Evolutionary conservation across 2,329 filamentous ascomycete genomes (phyloP).

Genomic region (Teratosphaeriaceae sp.): DNA sequence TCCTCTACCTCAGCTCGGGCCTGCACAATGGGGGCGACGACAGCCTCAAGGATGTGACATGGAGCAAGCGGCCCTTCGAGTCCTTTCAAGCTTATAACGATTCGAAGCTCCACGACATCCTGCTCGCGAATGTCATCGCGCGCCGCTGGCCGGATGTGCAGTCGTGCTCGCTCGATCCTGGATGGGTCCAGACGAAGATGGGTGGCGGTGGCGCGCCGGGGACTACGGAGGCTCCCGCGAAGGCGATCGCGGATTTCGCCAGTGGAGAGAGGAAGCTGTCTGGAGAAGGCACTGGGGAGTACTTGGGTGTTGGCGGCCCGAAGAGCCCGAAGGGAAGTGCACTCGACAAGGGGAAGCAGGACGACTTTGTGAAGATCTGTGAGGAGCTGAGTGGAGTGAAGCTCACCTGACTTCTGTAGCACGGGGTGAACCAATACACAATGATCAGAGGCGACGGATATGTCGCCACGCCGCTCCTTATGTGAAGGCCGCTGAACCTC

Average conservation of each 20-base stretch:
- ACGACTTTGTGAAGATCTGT: conserved; percentile 37
- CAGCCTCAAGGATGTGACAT: conserved; percentile 35
- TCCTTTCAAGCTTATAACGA: conserved; percentile 44
- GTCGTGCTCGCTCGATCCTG: conserved; percentile 42
- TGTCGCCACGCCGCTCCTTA: too few species aligned
- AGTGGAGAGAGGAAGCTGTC: conserved; percentile 31
- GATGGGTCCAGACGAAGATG: conserved; percentile 40
- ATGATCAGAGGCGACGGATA: too few species aligned
- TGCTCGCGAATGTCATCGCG: conserved; percentile 51
- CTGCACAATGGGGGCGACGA: conserved; percentile 46
- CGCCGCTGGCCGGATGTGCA: conserved; percentile 39
- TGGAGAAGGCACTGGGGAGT: conserved; percentile 37
- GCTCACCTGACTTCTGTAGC: too few species aligned
- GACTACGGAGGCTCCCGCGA: conserved; percentile 41
- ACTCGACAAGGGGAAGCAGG: conserved; percentile 37
- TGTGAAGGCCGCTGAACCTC: too few species aligned
- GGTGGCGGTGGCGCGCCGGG: conserved; percentile 41
- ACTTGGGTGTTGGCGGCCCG: conserved; percentile 22
- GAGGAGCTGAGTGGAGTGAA: conserved; percentile 27
- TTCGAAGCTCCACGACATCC: conserved; percentile 50
- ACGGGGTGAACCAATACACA: too few species aligned
- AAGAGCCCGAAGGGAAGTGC: conserved; percentile 23
- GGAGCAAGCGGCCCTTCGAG: conserved; percentile 31
- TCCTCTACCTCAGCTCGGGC: conserved; percentile 48
- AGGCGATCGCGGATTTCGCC: conserved; percentile 44